Base-by-base conservation (phyloP, 2,329 filamentous ascomycete genomes). In the Aspergillus sp. region DNA sequence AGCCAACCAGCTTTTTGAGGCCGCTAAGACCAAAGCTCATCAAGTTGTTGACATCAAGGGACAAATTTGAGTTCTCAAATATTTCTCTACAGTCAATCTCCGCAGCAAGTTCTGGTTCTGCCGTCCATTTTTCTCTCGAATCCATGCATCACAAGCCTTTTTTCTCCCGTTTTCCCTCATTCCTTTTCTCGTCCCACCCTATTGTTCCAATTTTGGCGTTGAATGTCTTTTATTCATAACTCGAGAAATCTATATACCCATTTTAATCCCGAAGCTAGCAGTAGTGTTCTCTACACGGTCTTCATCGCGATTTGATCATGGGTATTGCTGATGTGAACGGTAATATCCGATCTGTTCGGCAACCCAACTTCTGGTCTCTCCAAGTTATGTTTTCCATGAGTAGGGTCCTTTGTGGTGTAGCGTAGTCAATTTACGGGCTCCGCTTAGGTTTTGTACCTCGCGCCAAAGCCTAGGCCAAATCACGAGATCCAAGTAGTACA, bases 31-130 rank as follows among this genome's bases (percentile, higher is more conserved):
- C 45, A 82, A 84, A 63, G 94, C 94, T 52, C 96, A 96, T 78
- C 85, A 87, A 72, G 89, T 88, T 73, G 90, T 98, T 82, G 93
- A 98, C 80, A 96, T 98, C 82, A 97, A 98, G 81, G 93, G 94
- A 72, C 94, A 98, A 80, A 96, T 97, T 57, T 81, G 68, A 75
- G 39, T 22, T 58, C 61, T 57, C 54, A 52, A 18, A 45, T 39
- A 11, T 50, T 46, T 55, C 53, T 61, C 50, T 39, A 26, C 18
- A 9, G 24, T 29, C 45, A 42, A 42, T 39, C 24, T 53, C 36
- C 36, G 16, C 36, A 7, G 32, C 52, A 52, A 36, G 46, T 47
- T 12, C 57, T 50, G 39, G 14, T 2, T 49, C n/a, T 57, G 51
- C 49, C 14, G n/a, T 24, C 24, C 39, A 29, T 55, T 49, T 49